Percentiles rank a stretch among this genome's conserved stretches.
These are phyloP conservation scores for Calonectria multiphialidica DNA, from an alignment of 2,329 filamentous ascomycete genomes.

Conservation along the genomic window DNA sequence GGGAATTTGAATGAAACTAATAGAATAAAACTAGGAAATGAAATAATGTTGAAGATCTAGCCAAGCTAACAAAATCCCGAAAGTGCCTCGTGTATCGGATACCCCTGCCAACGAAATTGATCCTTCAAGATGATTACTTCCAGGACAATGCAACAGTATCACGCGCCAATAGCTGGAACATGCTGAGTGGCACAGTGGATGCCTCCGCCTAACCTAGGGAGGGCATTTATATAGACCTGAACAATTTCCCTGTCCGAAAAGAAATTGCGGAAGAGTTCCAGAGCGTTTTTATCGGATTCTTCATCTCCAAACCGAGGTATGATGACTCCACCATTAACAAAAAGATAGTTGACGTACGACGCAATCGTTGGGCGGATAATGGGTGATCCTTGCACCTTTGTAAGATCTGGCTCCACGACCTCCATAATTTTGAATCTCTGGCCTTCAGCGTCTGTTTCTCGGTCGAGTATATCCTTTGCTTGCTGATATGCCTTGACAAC, in stretches of 20 bases:
- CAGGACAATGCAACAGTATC: neutral
- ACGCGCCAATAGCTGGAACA: neutral
- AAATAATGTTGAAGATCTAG: too few relatives aligned
- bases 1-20: too few relatives aligned
- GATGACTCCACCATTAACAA: slow-evolving; percentile 46
- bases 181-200: slow-evolving; percentile 27
- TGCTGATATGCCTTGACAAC: slow-evolving; percentile 40
- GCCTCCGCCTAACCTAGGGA: slow-evolving; percentile 15
- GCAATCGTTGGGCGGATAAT: slow-evolving; percentile 16
- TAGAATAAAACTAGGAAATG: too few relatives aligned
- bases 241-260: slow-evolving; percentile 35
- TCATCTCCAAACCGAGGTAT: slow-evolving; percentile 44
- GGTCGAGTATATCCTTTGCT: slow-evolving; percentile 30
- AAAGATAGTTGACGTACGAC: slow-evolving; percentile 42
- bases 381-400: neutral
- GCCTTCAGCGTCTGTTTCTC: slow-evolving; percentile 37
- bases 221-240: slow-evolving; percentile 17
- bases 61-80: too few relatives aligned
- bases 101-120: too few relatives aligned
- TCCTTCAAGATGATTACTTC: too few relatives aligned
- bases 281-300: slow-evolving; percentile 37
- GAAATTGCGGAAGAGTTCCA: slow-evolving; percentile 18
- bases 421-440: slow-evolving; percentile 39
- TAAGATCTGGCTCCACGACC: slow-evolving; percentile 38
- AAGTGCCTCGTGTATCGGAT: too few relatives aligned